Evolutionary conservation across 805 yeast species (phyloP), one percentile per base, ranked within the genome.

Genomic region (Cyberlindnera meyerae): DNA sequence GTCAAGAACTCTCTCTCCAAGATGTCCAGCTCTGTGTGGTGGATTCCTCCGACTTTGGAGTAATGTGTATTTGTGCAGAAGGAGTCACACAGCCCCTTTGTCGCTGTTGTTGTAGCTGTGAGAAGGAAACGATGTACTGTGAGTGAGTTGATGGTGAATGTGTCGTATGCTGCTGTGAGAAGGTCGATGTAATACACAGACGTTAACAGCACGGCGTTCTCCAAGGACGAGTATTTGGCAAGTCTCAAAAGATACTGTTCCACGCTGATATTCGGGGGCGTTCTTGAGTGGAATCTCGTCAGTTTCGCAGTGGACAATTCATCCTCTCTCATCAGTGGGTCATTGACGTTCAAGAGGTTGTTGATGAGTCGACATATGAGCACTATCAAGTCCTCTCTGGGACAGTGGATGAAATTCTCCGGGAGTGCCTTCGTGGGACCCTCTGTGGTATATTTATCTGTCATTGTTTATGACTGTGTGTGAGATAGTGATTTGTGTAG

Each of bases 31-130:
- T 88, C 97, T 41, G 78, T 71, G 32, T 82, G 64, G 29, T 86
- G 86, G 5, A 88, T 82, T 42, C 98, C 97, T 4, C 98, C 98
- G 14, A 93, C 97, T 56, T 83, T 84, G 11, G 97, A 95, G 54
- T 93, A 90, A 59, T 93, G 96, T 30, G 81, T 73, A 60, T 89
- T 90, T 12, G 96, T 87, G 61, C 93, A 89, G 60, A 93, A 90
- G 18, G 89, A 82, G 62, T 90, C 98, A 60, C 96, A 88, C 46
- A 88, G 69, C 1, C 95, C 90, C 57, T 90, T 90, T 45, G 90
- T 80, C 0, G 93, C 95, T 2, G 90, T 77, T 42, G 94, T 84
- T 0, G 96, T 88, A 1, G 96, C 93, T 0, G 96, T 89, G 27
- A 90, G 68, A 36, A 90, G 61, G 52, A 88, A 93, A 40, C 98